phyloP scores from a whole-genome alignment of 495 filamentous ascomycete species.

The Neurospora sp. region DNA sequence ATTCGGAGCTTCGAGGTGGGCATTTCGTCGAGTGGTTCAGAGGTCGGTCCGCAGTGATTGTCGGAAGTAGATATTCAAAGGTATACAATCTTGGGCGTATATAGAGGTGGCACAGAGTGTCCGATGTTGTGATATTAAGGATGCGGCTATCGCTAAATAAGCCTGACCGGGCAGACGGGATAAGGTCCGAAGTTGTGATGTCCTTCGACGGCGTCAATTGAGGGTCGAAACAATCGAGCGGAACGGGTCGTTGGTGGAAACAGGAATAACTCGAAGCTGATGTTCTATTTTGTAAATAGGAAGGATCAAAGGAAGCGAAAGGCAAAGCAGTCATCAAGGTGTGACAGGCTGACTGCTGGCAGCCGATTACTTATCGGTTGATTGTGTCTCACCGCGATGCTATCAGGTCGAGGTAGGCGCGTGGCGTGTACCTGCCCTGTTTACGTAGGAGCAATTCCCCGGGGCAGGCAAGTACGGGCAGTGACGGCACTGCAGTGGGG shows the following conservation, averaged over 20 bases:
- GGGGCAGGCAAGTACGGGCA: background rate
- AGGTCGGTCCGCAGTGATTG: background rate
- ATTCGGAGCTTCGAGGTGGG: constrained; percentile 29
- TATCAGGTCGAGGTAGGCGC: background rate
- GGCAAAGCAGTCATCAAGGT: background rate
- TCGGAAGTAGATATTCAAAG: background rate
- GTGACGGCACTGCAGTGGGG: background rate
- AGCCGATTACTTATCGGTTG: background rate
- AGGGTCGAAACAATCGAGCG: background rate
- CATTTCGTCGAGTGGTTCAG: constrained; percentile 6
- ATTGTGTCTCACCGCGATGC: background rate
- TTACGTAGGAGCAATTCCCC: background rate
- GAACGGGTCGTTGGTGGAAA: background rate
- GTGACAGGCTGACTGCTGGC: background rate
- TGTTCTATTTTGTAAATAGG: background rate
- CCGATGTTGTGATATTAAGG: background rate
- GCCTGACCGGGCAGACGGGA: background rate
- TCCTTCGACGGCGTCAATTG: background rate
- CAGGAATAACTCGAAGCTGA: background rate
- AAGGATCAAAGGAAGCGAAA: background rate
- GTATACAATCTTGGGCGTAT: background rate
- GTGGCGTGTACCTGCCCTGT: background rate
- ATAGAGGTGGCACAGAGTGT: background rate
- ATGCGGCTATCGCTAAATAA: background rate
- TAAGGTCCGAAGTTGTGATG: background rate